Evolutionary conservation across 768 basidiomycete species (phyloP).

Genomic region (Coprinopsis strossmayeri): DNA sequence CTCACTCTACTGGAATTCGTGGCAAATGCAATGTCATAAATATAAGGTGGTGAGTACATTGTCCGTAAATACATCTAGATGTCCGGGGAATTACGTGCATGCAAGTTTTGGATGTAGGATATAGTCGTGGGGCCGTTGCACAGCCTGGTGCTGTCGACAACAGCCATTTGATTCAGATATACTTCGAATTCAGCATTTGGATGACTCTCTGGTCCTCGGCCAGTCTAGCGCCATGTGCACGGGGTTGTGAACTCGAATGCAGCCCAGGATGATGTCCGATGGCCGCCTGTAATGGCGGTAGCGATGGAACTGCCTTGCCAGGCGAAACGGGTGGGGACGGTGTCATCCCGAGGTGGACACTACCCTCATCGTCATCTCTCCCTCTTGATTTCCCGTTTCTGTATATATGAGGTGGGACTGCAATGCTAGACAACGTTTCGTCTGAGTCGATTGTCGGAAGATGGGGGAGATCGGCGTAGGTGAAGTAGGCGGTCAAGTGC

Average conservation of each 20-base stretch:
- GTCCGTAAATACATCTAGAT: background rate
- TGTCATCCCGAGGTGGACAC: constrained; percentile 2
- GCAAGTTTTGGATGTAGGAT: no score
- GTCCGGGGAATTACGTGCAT: background rate
- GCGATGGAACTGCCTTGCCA: constrained; percentile 24
- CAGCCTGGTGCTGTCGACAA: no score
- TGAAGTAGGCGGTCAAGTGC: constrained; percentile 58
- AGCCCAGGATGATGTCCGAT: constrained; percentile 22
- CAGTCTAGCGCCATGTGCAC: constrained; percentile 29
- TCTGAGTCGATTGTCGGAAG: constrained; percentile 44
- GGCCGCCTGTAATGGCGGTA: constrained; percentile 30
- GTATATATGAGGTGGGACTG: constrained; percentile 42
- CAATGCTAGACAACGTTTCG: constrained; percentile 33
- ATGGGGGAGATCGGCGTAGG: constrained; percentile 38
- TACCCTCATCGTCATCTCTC: constrained; percentile 25
- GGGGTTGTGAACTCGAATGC: constrained; percentile 20
- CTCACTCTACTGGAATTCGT: background rate
- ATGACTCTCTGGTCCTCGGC: constrained; percentile 59
- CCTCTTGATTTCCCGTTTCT: constrained; percentile 37
- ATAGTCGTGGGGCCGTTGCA: no score
- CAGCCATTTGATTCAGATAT: no score
- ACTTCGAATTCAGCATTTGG: constrained; percentile 45
- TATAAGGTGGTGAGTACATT: constrained; percentile 1
- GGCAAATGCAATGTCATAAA: background rate
- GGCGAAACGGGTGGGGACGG: constrained; percentile 13